These are phyloP conservation scores for Clonostachys rhizophaga DNA, from an alignment of 2,329 filamentous ascomycete genomes.

Conservation along the genomic window DNA sequence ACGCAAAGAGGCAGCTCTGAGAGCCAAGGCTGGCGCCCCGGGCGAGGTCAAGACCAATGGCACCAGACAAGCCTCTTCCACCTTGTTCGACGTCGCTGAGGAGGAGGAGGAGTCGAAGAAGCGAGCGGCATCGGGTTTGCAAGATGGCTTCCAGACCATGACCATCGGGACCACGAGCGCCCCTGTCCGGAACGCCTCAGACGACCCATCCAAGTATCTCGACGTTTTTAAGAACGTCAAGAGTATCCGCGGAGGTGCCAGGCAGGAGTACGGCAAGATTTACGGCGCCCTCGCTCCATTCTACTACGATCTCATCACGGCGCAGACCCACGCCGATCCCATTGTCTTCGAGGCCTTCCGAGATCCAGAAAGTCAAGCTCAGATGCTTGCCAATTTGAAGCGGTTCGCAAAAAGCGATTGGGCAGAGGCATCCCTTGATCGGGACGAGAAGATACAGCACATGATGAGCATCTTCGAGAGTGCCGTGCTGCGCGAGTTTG, in stretches of 20 bases:
- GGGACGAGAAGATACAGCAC: slow-evolving; percentile 66
- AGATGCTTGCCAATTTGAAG: slow-evolving; percentile 78
- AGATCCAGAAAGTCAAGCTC: slow-evolving; percentile 85
- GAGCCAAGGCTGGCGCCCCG: background rate
- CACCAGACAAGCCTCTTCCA: slow-evolving; percentile 31
- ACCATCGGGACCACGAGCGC: slow-evolving; percentile 38
- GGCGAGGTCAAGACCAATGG: background rate
- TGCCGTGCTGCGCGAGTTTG: slow-evolving; percentile 85
- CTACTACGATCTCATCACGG: slow-evolving; percentile 75
- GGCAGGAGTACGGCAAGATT: slow-evolving; percentile 86
- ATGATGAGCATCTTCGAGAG: slow-evolving; percentile 86
- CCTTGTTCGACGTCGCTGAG: slow-evolving; percentile 69
- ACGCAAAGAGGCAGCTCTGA: slow-evolving; percentile 48
- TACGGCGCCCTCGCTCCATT: slow-evolving; percentile 86
- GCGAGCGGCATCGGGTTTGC: slow-evolving; percentile 34
- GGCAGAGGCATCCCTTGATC: slow-evolving; percentile 65
- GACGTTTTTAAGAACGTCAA: slow-evolving; percentile 64
- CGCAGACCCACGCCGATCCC: slow-evolving; percentile 72
- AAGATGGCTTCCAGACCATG: slow-evolving; percentile 78
- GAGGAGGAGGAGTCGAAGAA: slow-evolving; percentile 70
- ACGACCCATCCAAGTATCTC: slow-evolving; percentile 62
- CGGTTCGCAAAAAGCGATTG: slow-evolving; percentile 79
- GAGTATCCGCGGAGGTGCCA: slow-evolving; percentile 79
- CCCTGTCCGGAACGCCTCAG: slow-evolving; percentile 29
- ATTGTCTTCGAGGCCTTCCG: slow-evolving; percentile 82